Conservation (phyloP, 164 flowering plant species). For the Pachysandra terminalis region DNA sequence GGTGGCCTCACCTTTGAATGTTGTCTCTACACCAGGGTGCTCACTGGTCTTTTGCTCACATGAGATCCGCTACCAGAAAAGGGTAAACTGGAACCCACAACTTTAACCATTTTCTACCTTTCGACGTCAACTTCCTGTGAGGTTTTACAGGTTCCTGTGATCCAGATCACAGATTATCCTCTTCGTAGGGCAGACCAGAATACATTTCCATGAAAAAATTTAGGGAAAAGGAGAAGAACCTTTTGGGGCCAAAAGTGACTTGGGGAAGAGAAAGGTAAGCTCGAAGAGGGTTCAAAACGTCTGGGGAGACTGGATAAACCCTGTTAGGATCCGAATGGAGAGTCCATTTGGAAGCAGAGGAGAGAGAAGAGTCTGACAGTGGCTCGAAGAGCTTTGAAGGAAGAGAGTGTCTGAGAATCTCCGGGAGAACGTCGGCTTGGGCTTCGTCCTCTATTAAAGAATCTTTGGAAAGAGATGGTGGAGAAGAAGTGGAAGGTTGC, state of each 20-base stretch:
- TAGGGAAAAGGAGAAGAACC: constrained; percentile 25
- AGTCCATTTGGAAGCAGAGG: constrained; percentile 46
- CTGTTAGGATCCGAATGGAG: constrained; percentile 27
- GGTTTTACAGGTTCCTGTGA: no score
- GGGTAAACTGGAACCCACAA: no score
- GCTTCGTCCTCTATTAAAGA: constrained; percentile 14
- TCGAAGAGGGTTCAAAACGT: constrained; percentile 55
- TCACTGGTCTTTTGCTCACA: no score
- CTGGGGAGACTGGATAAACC: constrained; percentile 28
- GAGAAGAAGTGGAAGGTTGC: constrained; percentile 17
- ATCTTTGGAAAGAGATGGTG: constrained; percentile 13
- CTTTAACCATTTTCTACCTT: no score
- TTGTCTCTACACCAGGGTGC: no score
- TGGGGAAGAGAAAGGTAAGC: constrained; percentile 59
- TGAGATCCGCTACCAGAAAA: no score
- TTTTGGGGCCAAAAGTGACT: constrained; percentile 72
- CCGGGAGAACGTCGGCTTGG: constrained; percentile 78
- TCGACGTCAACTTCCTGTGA: no score
- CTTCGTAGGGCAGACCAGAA: no score
- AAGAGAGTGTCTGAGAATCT: constrained; percentile 71
- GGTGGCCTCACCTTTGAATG: no score
- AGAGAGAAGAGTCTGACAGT: constrained; percentile 25
- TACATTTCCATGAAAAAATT: background rate
- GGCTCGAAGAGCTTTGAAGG: constrained; percentile 43
- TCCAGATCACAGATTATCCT: no score